Percentiles rank a stretch among this genome's conserved stretches.
Evolutionary conservation across 495 filamentous ascomycete genomes (phyloP).

Genomic region (Aspergillus mulundensis): DNA sequence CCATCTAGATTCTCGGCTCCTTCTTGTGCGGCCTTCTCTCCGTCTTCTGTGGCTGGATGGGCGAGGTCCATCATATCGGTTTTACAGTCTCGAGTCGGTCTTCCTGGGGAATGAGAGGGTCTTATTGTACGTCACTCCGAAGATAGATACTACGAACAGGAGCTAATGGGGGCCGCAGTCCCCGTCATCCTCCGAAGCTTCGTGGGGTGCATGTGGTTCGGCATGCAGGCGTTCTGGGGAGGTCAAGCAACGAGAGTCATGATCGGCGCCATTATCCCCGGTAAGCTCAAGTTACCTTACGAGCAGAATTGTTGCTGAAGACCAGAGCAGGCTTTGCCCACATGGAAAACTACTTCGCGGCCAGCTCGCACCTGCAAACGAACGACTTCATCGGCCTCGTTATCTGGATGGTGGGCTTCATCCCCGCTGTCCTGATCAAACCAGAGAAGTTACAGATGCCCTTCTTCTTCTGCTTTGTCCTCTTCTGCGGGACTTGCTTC

Average conservation of each 20-base stretch:
- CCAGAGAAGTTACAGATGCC: conserved; percentile 5
- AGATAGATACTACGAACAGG: neutral
- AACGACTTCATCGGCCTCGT: conserved; percentile 10
- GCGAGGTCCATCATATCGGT: conserved; percentile 8
- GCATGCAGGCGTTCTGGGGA: conserved; percentile 11
- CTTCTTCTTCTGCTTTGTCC: conserved; percentile 1
- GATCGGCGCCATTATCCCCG: conserved; percentile 11
- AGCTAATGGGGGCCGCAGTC: neutral
- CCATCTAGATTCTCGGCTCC: neutral
- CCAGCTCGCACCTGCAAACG: conserved; percentile 4
- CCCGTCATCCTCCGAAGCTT: conserved; percentile 6
- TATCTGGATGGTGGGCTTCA: conserved; percentile 7
- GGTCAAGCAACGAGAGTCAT: conserved; percentile 7
- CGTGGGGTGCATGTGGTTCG: conserved; percentile 9
- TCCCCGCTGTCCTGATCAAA: neutral
- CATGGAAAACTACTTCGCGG: conserved; percentile 7
- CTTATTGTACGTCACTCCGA: neutral
- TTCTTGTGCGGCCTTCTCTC: neutral
- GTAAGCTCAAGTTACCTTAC: neutral
- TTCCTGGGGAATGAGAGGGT: conserved; percentile 10
- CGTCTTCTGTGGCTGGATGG: conserved; percentile 1
- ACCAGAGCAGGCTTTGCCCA: neutral
- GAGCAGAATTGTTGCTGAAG: neutral
- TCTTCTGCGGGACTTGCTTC: conserved; percentile 6
- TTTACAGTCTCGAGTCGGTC: conserved; percentile 8